Conservation (phyloP, 1,284 basidiomycete species). For the Marasmius tenuissimus region DNA sequence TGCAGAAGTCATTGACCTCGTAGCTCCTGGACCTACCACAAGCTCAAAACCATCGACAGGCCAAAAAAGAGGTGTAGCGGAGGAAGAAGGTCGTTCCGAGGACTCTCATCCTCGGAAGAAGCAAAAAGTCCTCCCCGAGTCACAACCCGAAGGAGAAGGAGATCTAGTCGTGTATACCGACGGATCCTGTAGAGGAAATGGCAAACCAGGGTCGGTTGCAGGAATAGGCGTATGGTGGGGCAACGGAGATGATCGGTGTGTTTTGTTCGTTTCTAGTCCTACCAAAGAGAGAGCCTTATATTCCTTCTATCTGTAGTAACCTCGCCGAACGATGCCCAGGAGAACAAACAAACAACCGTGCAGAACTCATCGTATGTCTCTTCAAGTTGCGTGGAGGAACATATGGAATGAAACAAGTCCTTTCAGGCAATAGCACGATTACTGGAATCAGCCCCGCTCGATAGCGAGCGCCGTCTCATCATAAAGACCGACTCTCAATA, state of each 20-base stretch:
- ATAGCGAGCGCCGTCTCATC: slow-evolving; percentile 46
- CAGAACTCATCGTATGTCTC: slow-evolving; percentile 72
- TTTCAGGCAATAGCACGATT: slow-evolving; percentile 72
- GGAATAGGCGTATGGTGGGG: slow-evolving; percentile 84
- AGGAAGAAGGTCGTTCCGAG: slow-evolving; percentile 16
- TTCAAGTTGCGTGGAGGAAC: not conserved
- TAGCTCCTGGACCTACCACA: not conserved
- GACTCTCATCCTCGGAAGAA: not conserved
- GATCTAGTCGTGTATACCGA: slow-evolving; percentile 72
- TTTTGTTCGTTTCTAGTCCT: not conserved
- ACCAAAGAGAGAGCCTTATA: not conserved
- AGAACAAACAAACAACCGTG: slow-evolving; percentile 84
- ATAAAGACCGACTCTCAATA: slow-evolving; percentile 82
- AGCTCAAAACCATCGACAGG: slow-evolving; percentile 1
- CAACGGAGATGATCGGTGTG: slow-evolving; percentile 55
- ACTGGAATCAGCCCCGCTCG: slow-evolving; percentile 63
- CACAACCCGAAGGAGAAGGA: slow-evolving; percentile 21
- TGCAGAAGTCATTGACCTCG: slow-evolving; percentile 1
- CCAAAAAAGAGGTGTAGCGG: slow-evolving; percentile 18
- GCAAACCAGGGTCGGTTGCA: slow-evolving; percentile 54
- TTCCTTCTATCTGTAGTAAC: slow-evolving; percentile 47
- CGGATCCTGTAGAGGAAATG: slow-evolving; percentile 81
- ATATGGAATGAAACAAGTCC: not conserved
- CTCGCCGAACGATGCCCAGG: slow-evolving; percentile 80
- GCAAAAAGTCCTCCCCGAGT: slow-evolving; percentile 6